Percentiles rank a stretch among this genome's conserved stretches.
Evolutionary conservation across 768 basidiomycete species (phyloP).

Genomic region (Imleria badia): DNA sequence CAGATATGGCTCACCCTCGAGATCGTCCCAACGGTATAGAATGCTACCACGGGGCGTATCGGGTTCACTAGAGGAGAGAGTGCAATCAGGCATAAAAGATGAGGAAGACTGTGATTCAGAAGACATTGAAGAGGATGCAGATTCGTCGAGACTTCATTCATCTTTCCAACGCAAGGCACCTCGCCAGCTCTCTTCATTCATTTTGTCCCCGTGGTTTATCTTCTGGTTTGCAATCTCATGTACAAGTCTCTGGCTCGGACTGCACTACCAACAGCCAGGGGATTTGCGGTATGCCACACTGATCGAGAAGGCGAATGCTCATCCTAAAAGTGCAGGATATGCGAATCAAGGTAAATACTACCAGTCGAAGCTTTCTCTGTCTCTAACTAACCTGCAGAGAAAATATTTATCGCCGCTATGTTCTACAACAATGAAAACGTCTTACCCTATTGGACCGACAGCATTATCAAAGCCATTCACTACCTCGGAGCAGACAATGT

Average conservation of each 20-base stretch:
- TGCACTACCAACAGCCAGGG: not conserved
- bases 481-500: no score
- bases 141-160: not conserved
- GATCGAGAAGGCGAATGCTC: conserved; percentile 14
- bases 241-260: not conserved
- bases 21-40: conserved; percentile 2
- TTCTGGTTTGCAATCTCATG: conserved; percentile 7
- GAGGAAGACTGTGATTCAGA: not conserved
- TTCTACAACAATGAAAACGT: conserved; percentile 40
- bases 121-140: not conserved
- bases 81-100: not conserved
- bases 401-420: conserved; percentile 31
- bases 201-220: not conserved
- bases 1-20: not conserved
- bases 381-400: conserved; percentile 2
- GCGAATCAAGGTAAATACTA: conserved; percentile 10
- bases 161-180: not conserved
- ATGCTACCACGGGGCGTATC: conserved; percentile 9
- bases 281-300: conserved; percentile 16
- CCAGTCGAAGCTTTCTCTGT: not conserved
- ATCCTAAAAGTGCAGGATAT: conserved; percentile 15
- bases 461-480: no score
- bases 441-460: no score
- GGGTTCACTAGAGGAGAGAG: conserved; percentile 4
- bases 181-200: not conserved